Evolutionary conservation across 1,284 basidiomycete genomes (phyloP).

Genomic region (Tranzscheliella williamsii): DNA sequence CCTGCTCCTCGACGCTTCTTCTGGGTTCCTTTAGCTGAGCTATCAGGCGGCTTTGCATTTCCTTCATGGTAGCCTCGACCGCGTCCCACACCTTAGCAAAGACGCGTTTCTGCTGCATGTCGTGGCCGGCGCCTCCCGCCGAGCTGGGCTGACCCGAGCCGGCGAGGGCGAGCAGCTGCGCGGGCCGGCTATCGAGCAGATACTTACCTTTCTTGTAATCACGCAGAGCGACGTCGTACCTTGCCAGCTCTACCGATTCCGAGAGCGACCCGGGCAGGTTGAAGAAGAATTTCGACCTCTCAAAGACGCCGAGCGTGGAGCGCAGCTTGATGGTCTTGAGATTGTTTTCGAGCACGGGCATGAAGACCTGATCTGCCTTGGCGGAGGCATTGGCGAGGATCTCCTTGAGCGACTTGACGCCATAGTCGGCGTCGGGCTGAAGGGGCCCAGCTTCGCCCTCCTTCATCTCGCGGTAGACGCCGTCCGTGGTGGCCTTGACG

Average conservation of each 20-base stretch:
- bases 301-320: conserved; percentile 91
- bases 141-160: conserved; percentile 17
- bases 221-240: conserved; percentile 87
- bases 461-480: conserved; percentile 80
- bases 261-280: conserved; percentile 90
- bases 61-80: conserved; percentile 91
- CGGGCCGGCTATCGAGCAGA: conserved; percentile 81
- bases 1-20: conserved; percentile 86
- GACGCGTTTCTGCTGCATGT: conserved; percentile 74
- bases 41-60: conserved; percentile 81
- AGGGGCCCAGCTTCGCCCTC: conserved; percentile 85
- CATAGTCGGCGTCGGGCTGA: conserved; percentile 76
- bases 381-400: conserved; percentile 67
- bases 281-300: conserved; percentile 97
- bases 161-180: conserved; percentile 69
- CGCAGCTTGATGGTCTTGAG: conserved; percentile 91
- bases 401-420: conserved; percentile 77
- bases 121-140: conserved; percentile 19
- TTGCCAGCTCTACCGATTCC: conserved; percentile 75
- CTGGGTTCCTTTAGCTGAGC: conserved; percentile 76
- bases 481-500: conserved; percentile 86
- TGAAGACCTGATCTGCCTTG: conserved; percentile 92
- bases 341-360: conserved; percentile 93
- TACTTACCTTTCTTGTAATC: conserved; percentile 98
- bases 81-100: conserved; percentile 95